A percentile compares a stretch with the other conserved stretches of the same genome.
Conservation (phyloP, 345 rosid genomes). For the Brassica napus region Da-Ae NC_063446.1:73291501-73292000, state of each 20-base stretch:
- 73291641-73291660: constrained; percentile 84
- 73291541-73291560: constrained; percentile 31
- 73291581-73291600: constrained; percentile 88
- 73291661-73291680: constrained; percentile 83
- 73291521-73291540: constrained; percentile 49
- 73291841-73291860: constrained; percentile 88
- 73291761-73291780: constrained; percentile 97
- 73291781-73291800: constrained; percentile 74
- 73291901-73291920: not conserved
- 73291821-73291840: constrained; percentile 86
- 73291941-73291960: constrained; percentile 94
- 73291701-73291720: constrained; percentile 10
- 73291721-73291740: not conserved
- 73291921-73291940: constrained; percentile 85
- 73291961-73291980: constrained; percentile 99
- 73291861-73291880: constrained; percentile 39
- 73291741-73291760: not conserved
- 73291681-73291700: constrained; percentile 44
- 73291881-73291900: not conserved
- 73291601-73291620: constrained; percentile 85
- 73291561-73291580: constrained; percentile 70
- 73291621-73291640: constrained; percentile 95
- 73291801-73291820: constrained; percentile 87
- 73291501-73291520: constrained; percentile 52
- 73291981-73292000: constrained; percentile 71